Percentiles rank a stretch among this genome's conserved stretches.
These are phyloP conservation scores for Nicotiana tomentosiformis DNA, from an alignment of 257 asterid genomes.

Conservation along the genomic window DNA sequence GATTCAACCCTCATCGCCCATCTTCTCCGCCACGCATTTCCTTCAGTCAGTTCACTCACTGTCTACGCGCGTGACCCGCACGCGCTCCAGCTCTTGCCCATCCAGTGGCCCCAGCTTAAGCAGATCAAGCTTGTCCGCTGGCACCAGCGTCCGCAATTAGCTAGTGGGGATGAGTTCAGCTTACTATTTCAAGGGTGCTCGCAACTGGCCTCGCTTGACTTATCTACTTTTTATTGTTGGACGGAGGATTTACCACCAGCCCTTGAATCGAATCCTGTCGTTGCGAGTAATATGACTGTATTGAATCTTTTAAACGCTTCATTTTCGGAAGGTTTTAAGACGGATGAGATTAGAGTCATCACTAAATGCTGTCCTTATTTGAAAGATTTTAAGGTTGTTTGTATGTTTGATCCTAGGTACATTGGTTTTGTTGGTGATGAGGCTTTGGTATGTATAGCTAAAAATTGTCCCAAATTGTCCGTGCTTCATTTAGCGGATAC, in stretches of 20 bases:
- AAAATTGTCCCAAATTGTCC: slow-evolving; percentile 50
- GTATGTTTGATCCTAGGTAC: slow-evolving; percentile 78
- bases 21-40: slow-evolving; percentile 63
- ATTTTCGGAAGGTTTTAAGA: slow-evolving; percentile 67
- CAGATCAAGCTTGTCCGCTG: slow-evolving; percentile 70
- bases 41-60: slow-evolving; percentile 40
- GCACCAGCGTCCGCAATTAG: slow-evolving; percentile 77
- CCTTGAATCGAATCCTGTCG: slow-evolving; percentile 29
- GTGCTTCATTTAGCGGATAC: slow-evolving; percentile 78
- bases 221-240: slow-evolving; percentile 79
- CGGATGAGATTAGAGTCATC: slow-evolving; percentile 55
- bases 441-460: slow-evolving; percentile 43
- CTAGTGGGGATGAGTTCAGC: slow-evolving; percentile 59
- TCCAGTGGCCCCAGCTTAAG: slow-evolving; percentile 44
- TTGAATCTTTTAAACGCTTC: slow-evolving; percentile 74
- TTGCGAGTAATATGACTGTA: slow-evolving; percentile 34
- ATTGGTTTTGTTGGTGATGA: slow-evolving; percentile 66
- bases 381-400: slow-evolving; percentile 47
- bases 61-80: slow-evolving; percentile 49
- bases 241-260: slow-evolving; percentile 76
- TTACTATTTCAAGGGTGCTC: slow-evolving; percentile 30
- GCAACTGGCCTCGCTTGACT: slow-evolving; percentile 39
- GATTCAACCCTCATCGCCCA: slow-evolving; percentile 40
- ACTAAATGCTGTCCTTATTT: slow-evolving; percentile 59
- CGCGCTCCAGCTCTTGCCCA: slow-evolving; percentile 34